Base-by-base conservation (phyloP, 1,284 basidiomycete species). In the Trichosporon coremiiforme region DNA sequence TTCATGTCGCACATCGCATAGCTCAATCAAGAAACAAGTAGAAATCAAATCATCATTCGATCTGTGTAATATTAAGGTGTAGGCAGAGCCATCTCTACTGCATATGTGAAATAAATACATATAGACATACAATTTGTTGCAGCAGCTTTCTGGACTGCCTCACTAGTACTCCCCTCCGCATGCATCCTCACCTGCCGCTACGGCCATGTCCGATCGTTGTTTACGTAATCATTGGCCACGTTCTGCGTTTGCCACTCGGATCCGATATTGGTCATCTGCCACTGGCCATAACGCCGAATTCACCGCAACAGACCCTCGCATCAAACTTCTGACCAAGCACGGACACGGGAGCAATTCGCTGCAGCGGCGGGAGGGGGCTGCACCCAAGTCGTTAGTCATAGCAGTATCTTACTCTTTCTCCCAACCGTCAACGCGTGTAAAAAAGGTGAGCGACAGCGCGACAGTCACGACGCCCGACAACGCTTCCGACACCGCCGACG, bases 371-470 rank as follows among this genome's bases (percentile, higher is more conserved):
- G n/a, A 22, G 20, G 47, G 47, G 20, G 47, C 47, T 53, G 47
- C 45, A 15, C 45, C 47, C 47, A 6, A 53, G n/a, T 12, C 7
- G 29, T 33, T 60, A 31, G 57, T 60, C 29, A 60, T 33, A 35
- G 29, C n/a, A 60, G 15, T 31, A 60, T 60, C 57, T 60, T 35
- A 33, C 31, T 60, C 57, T 60, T 60, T 33, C 31, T 60, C 57
- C 41, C 57, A 60, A 60, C 57, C 57, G 15, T 60, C 57, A 60
- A 60, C 57, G 57, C 57, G 57, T 60, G 57, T 31, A 60, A 60
- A 60, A 60, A 60, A 60, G 57, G 57, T 60, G 57, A 60, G 57
- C 57, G 57, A 60, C 57, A 60, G 57, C 57, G 35, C 57, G 31
- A 33, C 31, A 60, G 29, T 35, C 57, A 60, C 57, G 57, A 33